Base-by-base conservation (phyloP, 2,329 filamentous ascomycete genomes). In the Aspergillus oerlinghausenensis region DNA sequence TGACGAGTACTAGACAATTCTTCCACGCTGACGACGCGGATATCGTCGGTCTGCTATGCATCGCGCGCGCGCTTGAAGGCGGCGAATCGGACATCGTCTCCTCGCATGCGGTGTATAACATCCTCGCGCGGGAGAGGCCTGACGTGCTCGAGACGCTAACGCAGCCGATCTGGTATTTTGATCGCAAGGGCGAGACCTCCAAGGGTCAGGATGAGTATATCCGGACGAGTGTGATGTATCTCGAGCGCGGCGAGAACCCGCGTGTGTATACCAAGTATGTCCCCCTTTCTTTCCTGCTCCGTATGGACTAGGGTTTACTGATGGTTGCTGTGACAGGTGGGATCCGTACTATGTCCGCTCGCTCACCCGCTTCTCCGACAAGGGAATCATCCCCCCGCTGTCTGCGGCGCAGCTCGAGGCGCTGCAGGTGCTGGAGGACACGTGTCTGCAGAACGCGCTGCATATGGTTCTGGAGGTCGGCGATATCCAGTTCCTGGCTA, bases 401-500 rank as follows among this genome's bases (percentile, higher is more conserved):
- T 89, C 86, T 6, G 73, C 79, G 0, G 87, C 82, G 56, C 91
- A 96, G 75, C 64, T 81, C 53, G 83, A 85, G 57, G 91, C 91
- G 1, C 76, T 87, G 6, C 68, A 82, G 47, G 79, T 93, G 6
- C 80, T 93, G 8, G 92, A 96, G 71, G 84, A 87, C 32, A 92
- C 87, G 0, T 93, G 89, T 75, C 78, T 88, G 68, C 79, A 84
- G 5, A 78, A 92, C 51, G 82, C 88, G 3, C 79, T 96, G 63
- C 90, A 95, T 75, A 95, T 95, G 90, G 77, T 94, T 47, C 81
- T 95, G 8, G 89, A 93, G 63, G 84, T 94, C 19, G 91, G 91
- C 50, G 91, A 96, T 67, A 92, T 96, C 60, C 92, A 96, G 74
- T 93, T 96, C 74, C 69, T 95, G 55, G 85, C 85, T 64, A 95